Conservation (phyloP, 805 yeast genomes). For the Hanseniaspora pseudoguilliermondii region DNA sequence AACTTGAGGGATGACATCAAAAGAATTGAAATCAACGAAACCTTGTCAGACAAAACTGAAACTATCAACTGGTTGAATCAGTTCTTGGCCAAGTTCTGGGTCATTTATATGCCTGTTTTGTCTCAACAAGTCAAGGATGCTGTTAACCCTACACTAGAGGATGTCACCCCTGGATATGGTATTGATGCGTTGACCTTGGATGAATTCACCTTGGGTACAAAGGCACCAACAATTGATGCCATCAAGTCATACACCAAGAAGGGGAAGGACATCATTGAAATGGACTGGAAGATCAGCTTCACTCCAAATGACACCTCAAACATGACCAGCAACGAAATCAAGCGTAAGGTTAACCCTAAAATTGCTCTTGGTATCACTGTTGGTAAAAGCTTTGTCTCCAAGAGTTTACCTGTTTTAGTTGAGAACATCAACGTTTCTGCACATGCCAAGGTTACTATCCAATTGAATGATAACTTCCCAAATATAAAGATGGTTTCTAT, state of each 20-base stretch:
- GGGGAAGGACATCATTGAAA: conserved; percentile 55
- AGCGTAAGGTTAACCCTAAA: conserved; percentile 61
- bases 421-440: conserved; percentile 73
- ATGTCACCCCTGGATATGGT: conserved; percentile 71
- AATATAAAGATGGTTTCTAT: conserved; percentile 61
- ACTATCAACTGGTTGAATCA: conserved; percentile 74
- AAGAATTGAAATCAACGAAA: conserved; percentile 49
- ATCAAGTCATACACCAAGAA: conserved; percentile 61
- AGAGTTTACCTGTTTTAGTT: conserved; percentile 62
- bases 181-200: conserved; percentile 61
- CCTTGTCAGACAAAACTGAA: conserved; percentile 50
- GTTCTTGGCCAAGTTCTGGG: conserved; percentile 72
- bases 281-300: conserved; percentile 76
- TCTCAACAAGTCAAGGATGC: conserved; percentile 59
- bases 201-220: conserved; percentile 68
- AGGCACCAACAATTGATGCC: conserved; percentile 62
- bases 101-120: conserved; percentile 74
- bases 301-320: conserved; percentile 73
- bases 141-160: conserved; percentile 56
- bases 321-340: conserved; percentile 66
- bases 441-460: conserved; percentile 49
- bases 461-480: conserved; percentile 57
- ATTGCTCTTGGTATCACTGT: conserved; percentile 69
- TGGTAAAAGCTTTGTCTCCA: conserved; percentile 70
- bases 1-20: conserved; percentile 65